A percentile compares a stretch with the other conserved stretches of the same genome.
phyloP scores from a whole-genome alignment of 2,329 filamentous ascomycete species.

The Daldinia eschscholtzii region DNA sequence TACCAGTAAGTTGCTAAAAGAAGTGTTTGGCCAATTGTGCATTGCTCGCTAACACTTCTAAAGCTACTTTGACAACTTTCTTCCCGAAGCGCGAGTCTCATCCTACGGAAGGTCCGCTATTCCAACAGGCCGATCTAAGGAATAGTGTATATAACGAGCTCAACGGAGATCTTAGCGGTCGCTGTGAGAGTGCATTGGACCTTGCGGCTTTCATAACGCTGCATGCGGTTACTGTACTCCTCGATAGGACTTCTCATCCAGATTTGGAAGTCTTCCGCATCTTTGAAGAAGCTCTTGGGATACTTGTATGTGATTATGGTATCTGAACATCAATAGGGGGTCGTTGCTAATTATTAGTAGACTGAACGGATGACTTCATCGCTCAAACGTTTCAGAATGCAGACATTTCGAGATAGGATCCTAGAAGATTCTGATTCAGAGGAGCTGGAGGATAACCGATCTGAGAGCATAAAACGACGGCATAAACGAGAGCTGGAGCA shows the following conservation, averaged over 20 bases:
- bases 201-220: conserved; percentile 72
- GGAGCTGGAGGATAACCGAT: conserved; percentile 57
- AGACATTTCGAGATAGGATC: conserved; percentile 64
- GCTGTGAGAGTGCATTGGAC: conserved; percentile 72
- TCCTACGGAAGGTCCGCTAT: conserved; percentile 66
- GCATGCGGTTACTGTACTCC: conserved; percentile 71
- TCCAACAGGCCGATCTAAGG: conserved; percentile 71
- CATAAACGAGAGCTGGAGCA: conserved; percentile 57
- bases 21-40: neutral
- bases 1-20: conserved; percentile 57
- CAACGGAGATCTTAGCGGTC: conserved; percentile 72
- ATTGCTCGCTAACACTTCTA: neutral
- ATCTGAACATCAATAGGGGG: neutral
- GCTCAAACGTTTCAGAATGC: conserved; percentile 71
- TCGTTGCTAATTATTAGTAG: conserved; percentile 52
- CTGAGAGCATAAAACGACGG: conserved; percentile 59
- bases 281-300: conserved; percentile 75
- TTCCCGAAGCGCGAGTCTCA: conserved; percentile 68
- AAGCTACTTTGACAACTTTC: conserved; percentile 66
- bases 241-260: conserved; percentile 70
- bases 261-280: conserved; percentile 74
- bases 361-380: conserved; percentile 73
- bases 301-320: conserved; percentile 60
- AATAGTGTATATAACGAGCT: conserved; percentile 75
- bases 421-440: conserved; percentile 56